Conservation (phyloP, 306 rosid species). For the Cicer chorassanicum region DNA sequence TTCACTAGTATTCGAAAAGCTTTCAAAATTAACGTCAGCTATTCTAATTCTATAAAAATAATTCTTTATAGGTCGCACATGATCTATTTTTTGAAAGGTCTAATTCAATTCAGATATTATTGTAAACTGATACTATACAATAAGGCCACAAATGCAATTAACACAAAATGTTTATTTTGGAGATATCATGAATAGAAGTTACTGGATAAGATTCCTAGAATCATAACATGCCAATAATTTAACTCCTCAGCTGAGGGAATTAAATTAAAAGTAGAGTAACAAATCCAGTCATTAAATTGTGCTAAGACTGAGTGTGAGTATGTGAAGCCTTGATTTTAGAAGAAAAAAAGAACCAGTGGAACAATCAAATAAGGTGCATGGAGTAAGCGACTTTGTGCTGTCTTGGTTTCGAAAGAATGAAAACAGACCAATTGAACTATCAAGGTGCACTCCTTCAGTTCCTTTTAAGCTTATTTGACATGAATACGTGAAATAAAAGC, state of each 20-base stretch:
- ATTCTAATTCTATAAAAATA: slow-evolving; percentile 36
- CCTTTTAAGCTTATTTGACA: background rate
- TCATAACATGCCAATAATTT: slow-evolving; percentile 17
- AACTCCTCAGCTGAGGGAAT: slow-evolving; percentile 31
- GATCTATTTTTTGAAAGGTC: slow-evolving; percentile 20
- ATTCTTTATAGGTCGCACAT: slow-evolving; percentile 34
- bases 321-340: slow-evolving; percentile 17
- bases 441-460: background rate
- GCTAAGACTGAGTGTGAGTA: background rate
- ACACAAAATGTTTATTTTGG: slow-evolving; percentile 2
- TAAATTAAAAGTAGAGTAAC: background rate
- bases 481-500: background rate
- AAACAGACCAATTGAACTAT: background rate
- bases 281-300: slow-evolving; percentile 6
- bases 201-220: slow-evolving; percentile 18
- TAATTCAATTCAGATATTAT: slow-evolving; percentile 32
- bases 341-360: background rate
- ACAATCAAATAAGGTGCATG: background rate
- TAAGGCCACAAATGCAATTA: slow-evolving; percentile 28
- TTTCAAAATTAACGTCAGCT: slow-evolving; percentile 17
- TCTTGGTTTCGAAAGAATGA: slow-evolving; percentile 6
- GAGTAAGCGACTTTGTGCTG: background rate
- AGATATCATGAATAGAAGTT: slow-evolving; percentile 31
- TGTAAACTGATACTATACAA: slow-evolving; percentile 31
- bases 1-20: slow-evolving; percentile 36